Base-by-base conservation (phyloP, 2,329 filamentous ascomycete genomes). In the Pseudocercospora fuligena region DNA sequence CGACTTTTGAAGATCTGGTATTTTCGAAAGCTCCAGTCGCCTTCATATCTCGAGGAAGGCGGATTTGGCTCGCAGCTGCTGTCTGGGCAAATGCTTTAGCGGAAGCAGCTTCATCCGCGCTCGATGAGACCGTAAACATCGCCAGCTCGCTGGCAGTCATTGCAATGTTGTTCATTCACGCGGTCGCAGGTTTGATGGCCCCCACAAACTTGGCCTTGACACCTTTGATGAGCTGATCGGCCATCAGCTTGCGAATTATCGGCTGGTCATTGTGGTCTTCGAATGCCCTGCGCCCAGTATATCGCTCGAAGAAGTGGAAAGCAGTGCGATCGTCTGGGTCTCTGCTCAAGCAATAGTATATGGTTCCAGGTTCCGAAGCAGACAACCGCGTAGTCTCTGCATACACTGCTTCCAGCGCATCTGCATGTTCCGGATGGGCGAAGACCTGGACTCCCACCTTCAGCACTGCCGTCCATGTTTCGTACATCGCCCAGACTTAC, bases 241-340 rank as follows among this genome's bases (percentile, higher is more conserved):
- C 60, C 53, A 78, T 46, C 19, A 78, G 53, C 59, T 77, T 75
- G 65, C 73, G 66, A 40, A 75, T 73, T 36, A 77, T 70, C 0
- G 75, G 73, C 64, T 74, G 72, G 3, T 64, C 43, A 59, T 74
- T 77, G 60, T 79, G 77, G 36, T 68, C 70, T 1, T 77, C 73
- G 58, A 79, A 78, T 5, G 74, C 76, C 31, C 68, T 58, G 43
- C 65, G 69, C 8, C 70, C 72, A 27, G 67, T 73, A 43, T 78
- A 79, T 46, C 73, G 71, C 68, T 78, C 76, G 61, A 78, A 78
- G 67, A 78, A 77, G 54, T 79, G 74, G 60, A 79, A 79, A n/a
- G 77, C 63, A 29, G 59, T 73, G 6, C 69, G 69, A 56, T 79
- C 73, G 47, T 74, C 73, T 3, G 25, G 21, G 60, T 78, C 76